A percentile compares a stretch with the other conserved stretches of the same genome.
These are phyloP conservation scores for Termitomyces sp. DNA, from an alignment of 768 basidiomycete species.

Conservation along the genomic window DNA sequence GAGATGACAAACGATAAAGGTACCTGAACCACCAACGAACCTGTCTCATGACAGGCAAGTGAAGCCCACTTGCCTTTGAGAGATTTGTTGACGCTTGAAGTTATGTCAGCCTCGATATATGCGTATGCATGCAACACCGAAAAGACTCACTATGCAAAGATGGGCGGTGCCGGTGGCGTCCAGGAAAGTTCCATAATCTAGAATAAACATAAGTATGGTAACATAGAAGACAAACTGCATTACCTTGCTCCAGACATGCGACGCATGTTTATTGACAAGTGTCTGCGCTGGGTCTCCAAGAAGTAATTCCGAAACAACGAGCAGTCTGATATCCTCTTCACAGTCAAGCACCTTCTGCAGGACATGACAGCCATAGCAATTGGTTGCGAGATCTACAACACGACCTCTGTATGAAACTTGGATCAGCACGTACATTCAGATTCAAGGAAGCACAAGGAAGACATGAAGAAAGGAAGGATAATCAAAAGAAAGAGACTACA, in stretches of 20 bases:
- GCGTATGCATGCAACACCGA: not conserved
- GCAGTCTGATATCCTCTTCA: conserved; percentile 77
- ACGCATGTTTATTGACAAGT: conserved; percentile 85
- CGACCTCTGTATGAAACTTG: conserved; percentile 46
- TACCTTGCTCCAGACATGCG: conserved; percentile 91
- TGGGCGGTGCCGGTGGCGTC: conserved; percentile 83
- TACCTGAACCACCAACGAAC: conserved; percentile 80
- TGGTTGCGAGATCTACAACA: conserved; percentile 81
- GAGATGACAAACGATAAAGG: not conserved
- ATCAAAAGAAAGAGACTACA: not conserved
- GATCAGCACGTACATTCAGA: not conserved
- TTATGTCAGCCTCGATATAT: not conserved
- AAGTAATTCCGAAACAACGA: conserved; percentile 82
- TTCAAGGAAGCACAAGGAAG: not conserved
- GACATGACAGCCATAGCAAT: conserved; percentile 87
- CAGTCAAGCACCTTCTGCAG: conserved; percentile 88
- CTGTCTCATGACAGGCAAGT: conserved; percentile 86
- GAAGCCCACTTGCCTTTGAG: conserved; percentile 87
- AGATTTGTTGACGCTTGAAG: conserved; percentile 75
- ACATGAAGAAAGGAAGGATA: not conserved
- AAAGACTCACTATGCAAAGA: conserved; percentile 70
- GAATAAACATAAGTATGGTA: not conserved
- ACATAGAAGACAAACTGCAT: not conserved
- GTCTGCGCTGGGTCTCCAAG: conserved; percentile 82
- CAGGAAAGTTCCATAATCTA: conserved; percentile 89